Conservation (phyloP, 2,329 filamentous ascomycete genomes). For the Colletotrichum lindemuthianum region DNA sequence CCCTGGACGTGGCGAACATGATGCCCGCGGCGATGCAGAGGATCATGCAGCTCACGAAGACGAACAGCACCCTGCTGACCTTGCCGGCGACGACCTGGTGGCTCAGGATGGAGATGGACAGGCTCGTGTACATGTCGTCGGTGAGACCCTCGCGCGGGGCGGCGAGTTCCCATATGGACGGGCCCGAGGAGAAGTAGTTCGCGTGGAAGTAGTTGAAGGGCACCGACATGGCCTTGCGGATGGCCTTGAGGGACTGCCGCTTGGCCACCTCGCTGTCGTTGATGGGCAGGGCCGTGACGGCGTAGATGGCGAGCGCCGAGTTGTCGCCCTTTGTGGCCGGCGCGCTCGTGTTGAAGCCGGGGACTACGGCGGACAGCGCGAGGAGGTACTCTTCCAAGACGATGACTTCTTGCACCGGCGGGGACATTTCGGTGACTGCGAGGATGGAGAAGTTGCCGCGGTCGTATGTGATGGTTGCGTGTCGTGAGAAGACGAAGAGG, state of each 20-base stretch:
- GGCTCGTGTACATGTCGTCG: constrained; percentile 27
- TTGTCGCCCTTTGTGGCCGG: constrained; percentile 20
- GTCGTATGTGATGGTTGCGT: constrained; percentile 28
- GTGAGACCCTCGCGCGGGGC: constrained; percentile 14
- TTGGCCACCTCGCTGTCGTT: constrained; percentile 32
- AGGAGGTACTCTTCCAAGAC: constrained; percentile 25
- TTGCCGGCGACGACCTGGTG: constrained; percentile 29
- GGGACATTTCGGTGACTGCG: constrained; percentile 21
- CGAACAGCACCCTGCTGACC: constrained; percentile 26
- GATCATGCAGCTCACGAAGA: constrained; percentile 14
- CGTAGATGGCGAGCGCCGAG: constrained; percentile 30
- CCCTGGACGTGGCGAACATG: constrained; percentile 21
- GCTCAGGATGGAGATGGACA: constrained; percentile 27
- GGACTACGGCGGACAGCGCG: constrained; percentile 23
- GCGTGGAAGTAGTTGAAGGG: constrained; percentile 32
- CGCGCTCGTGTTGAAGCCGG: constrained; percentile 21
- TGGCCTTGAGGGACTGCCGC: constrained; percentile 24
- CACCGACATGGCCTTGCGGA: constrained; percentile 30
- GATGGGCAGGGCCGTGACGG: constrained; percentile 31
- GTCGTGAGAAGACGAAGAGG: constrained; percentile 24
- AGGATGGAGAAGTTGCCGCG: constrained; percentile 32
- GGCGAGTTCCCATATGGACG: constrained; percentile 26
- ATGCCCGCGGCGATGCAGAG: constrained; percentile 6
- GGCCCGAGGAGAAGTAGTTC: constrained; percentile 17
- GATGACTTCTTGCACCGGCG: constrained; percentile 12